A percentile compares a stretch with the other conserved stretches of the same genome.
Conservation (phyloP, 371 early-diverging fungal species). For the Mucor lusitanicus region DNA sequence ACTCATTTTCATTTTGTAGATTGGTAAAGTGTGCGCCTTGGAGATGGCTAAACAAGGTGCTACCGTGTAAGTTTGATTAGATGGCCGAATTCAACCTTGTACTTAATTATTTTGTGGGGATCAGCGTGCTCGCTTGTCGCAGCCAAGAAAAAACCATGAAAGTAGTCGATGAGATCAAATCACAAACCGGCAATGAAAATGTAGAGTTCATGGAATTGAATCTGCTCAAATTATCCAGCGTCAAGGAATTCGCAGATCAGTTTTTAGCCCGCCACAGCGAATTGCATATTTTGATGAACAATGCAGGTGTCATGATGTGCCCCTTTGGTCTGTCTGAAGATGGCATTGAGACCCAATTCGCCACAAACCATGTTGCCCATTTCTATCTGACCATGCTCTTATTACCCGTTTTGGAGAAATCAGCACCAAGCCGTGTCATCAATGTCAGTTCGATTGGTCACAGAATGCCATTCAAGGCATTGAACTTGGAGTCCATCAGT, state of each 20-base stretch:
- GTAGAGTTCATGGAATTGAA: constrained; percentile 62
- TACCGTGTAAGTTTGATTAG: constrained; percentile 41
- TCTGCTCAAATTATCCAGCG: constrained; percentile 55
- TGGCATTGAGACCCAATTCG: constrained; percentile 51
- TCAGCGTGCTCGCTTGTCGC: constrained; percentile 61
- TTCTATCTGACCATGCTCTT: constrained; percentile 69
- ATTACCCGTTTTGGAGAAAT: constrained; percentile 59
- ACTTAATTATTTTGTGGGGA: background rate
- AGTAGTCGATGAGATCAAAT: constrained; percentile 55
- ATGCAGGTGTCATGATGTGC: constrained; percentile 72
- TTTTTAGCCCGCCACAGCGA: constrained; percentile 47
- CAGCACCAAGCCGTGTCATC: constrained; percentile 59
- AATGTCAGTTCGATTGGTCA: constrained; percentile 55
- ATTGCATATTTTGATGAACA: constrained; percentile 68
- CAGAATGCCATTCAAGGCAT: constrained; percentile 17
- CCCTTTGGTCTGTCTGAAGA: constrained; percentile 67
- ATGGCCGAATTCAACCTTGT: no score
- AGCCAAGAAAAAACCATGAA: constrained; percentile 39
- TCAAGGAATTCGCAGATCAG: constrained; percentile 53
- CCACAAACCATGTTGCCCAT: constrained; percentile 78
- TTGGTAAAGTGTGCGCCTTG: constrained; percentile 62
- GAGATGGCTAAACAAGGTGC: constrained; percentile 65
- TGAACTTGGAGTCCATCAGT: constrained; percentile 43
- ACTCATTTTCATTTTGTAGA: constrained; percentile 17
- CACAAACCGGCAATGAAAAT: constrained; percentile 52